Conservation (phyloP, 345 rosid species). For the Aethionema arabicum region DNA sequence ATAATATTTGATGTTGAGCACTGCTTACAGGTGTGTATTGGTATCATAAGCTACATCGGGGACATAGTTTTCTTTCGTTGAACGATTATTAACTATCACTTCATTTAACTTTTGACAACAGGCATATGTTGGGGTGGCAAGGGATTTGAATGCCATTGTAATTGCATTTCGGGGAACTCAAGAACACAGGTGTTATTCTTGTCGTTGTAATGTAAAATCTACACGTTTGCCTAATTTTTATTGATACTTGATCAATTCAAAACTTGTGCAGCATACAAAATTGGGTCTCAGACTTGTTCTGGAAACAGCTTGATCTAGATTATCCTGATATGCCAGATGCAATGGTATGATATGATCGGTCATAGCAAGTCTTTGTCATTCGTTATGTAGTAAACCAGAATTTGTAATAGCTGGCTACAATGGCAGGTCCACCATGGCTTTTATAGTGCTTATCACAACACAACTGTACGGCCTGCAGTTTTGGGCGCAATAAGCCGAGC, state of each 20-base stretch:
- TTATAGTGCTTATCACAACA: constrained; percentile 86
- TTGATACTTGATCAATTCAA: constrained; percentile 11
- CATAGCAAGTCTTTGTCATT: constrained; percentile 8
- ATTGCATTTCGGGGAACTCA: constrained; percentile 41
- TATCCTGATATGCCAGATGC: constrained; percentile 96
- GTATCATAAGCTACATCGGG: constrained; percentile 3
- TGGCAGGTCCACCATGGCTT: constrained; percentile 92
- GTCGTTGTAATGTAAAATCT: constrained; percentile 4
- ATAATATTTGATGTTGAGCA: constrained; percentile 73
- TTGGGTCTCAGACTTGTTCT: constrained; percentile 85
- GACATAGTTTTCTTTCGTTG: neutral
- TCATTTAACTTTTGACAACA: constrained; percentile 29
- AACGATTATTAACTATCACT: neutral
- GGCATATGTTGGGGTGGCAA: constrained; percentile 51
- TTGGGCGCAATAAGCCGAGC: constrained; percentile 60
- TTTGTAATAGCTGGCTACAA: constrained; percentile 4
- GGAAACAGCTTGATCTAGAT: constrained; percentile 92
- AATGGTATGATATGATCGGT: constrained; percentile 62
- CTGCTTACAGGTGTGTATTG: constrained; percentile 66
- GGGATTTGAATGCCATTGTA: constrained; percentile 34
- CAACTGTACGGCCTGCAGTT: constrained; percentile 80
- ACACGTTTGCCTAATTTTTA: constrained; percentile 1
- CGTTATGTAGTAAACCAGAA: neutral
- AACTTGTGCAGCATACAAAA: constrained; percentile 72
- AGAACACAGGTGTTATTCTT: constrained; percentile 33